Percentiles rank a stretch among this genome's conserved stretches.
Evolutionary conservation across 805 yeast genomes (phyloP).

Genomic region (Cyberlindnera galapagoensis): DNA sequence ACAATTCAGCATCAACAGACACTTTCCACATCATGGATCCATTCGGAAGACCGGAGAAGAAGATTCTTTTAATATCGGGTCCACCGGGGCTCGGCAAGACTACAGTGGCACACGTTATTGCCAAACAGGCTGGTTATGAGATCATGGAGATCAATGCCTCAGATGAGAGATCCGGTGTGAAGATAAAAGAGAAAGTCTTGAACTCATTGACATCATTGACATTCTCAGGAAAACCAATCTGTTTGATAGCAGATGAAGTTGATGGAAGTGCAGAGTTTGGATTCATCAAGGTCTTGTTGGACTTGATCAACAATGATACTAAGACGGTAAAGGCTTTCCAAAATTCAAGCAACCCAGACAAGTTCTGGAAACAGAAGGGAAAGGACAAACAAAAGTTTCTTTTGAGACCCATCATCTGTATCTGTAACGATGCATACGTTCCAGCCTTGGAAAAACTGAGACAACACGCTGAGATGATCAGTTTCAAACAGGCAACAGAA

Average conservation of each 20-base stretch:
- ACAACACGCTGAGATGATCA: conserved; percentile 63
- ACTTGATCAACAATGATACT: conserved; percentile 52
- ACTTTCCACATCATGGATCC: conserved; percentile 39
- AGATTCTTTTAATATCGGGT: conserved; percentile 74
- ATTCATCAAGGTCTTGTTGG: conserved; percentile 50
- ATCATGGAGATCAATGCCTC: conserved; percentile 83
- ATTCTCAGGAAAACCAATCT: conserved; percentile 67
- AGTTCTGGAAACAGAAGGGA: conserved; percentile 21
- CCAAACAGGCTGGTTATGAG: conserved; percentile 74
- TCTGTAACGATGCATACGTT: conserved; percentile 83
- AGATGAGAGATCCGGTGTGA: conserved; percentile 62
- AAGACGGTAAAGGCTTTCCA: conserved; percentile 37
- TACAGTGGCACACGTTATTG: conserved; percentile 77
- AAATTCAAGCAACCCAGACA: conserved; percentile 21
- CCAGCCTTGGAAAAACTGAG: conserved; percentile 69
- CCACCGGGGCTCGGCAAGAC: conserved; percentile 96
- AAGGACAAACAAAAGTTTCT: conserved; percentile 39
- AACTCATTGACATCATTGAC: conserved; percentile 63
- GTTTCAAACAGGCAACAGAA: conserved; percentile 54
- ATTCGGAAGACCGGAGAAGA: conserved; percentile 51
- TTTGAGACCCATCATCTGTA: conserved; percentile 81
- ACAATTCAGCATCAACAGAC: conserved; percentile 5
- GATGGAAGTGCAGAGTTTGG: conserved; percentile 73
- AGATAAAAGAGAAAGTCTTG: conserved; percentile 45
- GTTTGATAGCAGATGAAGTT: conserved; percentile 83